A percentile compares a stretch with the other conserved stretches of the same genome.
Evolutionary conservation across 371 early-diverging fungal species (phyloP).

Genomic region (Parasitella parasitica): DNA sequence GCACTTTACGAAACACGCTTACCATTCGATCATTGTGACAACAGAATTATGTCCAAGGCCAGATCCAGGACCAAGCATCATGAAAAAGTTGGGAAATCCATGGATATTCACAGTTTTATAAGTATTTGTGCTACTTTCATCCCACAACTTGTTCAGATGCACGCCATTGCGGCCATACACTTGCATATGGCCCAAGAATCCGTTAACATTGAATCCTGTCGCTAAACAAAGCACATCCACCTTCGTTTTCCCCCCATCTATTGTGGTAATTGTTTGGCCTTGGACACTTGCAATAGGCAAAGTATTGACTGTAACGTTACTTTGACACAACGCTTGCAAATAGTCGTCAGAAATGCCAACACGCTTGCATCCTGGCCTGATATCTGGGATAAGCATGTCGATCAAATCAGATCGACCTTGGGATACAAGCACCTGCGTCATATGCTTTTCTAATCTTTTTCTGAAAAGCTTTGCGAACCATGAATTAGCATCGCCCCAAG

Average conservation of each 20-base stretch:
- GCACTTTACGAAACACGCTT: too few relatives aligned
- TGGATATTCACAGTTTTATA: slow-evolving; percentile 29
- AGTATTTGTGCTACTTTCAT: slow-evolving; percentile 14
- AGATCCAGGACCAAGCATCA: slow-evolving; percentile 43
- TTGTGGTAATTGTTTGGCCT: slow-evolving; percentile 37
- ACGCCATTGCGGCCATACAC: slow-evolving; percentile 21
- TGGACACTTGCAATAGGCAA: slow-evolving; percentile 41
- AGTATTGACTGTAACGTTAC: slow-evolving; percentile 46
- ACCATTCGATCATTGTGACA: slow-evolving; percentile 33
- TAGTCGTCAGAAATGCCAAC: slow-evolving; percentile 50
- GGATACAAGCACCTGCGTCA: slow-evolving; percentile 7
- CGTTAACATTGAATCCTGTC: slow-evolving; percentile 60
- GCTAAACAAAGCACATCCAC: slow-evolving; percentile 63
- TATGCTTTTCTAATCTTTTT: slow-evolving; percentile 13
- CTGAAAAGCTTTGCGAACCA: neutral
- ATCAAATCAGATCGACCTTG: slow-evolving; percentile 30
- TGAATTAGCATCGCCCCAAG: neutral
- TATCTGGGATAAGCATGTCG: slow-evolving; percentile 45
- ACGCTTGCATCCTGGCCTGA: slow-evolving; percentile 59
- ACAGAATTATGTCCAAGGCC: slow-evolving; percentile 40
- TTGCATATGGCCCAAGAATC: slow-evolving; percentile 28
- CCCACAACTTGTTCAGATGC: slow-evolving; percentile 19
- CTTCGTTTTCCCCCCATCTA: slow-evolving; percentile 38
- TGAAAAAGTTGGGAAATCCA: slow-evolving; percentile 46
- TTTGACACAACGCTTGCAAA: slow-evolving; percentile 43